A percentile compares a stretch with the other conserved stretches of the same genome.
phyloP scores from a whole-genome alignment of 2,329 filamentous ascomycete genomes.

The Ilyonectria mors-panacis region DNA sequence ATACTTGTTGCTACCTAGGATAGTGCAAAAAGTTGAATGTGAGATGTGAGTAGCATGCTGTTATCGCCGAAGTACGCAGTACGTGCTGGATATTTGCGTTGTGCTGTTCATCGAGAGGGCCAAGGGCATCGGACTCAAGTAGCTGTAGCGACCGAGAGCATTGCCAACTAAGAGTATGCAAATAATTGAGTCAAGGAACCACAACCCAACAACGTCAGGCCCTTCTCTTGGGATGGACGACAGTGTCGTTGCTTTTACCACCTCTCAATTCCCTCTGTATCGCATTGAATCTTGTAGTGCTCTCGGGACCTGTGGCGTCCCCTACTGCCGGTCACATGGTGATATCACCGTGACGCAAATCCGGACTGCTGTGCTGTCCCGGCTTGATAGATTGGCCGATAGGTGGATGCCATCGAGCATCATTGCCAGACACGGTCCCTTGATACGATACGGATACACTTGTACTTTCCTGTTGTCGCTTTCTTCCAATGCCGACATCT shows the following conservation, averaged over 20 bases:
- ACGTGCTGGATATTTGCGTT: not conserved
- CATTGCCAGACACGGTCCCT: not conserved
- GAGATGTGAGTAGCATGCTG: not conserved
- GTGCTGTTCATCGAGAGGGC: not conserved
- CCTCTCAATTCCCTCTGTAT: not conserved
- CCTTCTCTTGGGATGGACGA: too few species aligned
- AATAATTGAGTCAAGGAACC: too few species aligned
- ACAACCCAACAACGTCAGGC: too few species aligned
- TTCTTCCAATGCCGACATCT: constrained; percentile 2
- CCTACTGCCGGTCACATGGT: not conserved
- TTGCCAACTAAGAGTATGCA: too few species aligned
- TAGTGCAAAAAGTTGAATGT: not conserved
- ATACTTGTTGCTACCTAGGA: constrained; percentile 2
- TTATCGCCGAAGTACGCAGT: not conserved
- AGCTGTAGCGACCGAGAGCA: too few species aligned
- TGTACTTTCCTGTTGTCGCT: not conserved
- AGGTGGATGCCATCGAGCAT: not conserved
- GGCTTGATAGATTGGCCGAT: not conserved
- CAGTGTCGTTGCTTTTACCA: not conserved
- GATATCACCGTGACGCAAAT: not conserved
- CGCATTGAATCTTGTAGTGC: not conserved
- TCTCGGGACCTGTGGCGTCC: not conserved
- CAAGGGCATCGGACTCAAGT: not conserved
- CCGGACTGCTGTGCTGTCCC: not conserved
- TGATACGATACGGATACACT: not conserved